Evolutionary conservation across 108 stramenopile species (phyloP).

Genomic region (Ochromonas danica): DNA sequence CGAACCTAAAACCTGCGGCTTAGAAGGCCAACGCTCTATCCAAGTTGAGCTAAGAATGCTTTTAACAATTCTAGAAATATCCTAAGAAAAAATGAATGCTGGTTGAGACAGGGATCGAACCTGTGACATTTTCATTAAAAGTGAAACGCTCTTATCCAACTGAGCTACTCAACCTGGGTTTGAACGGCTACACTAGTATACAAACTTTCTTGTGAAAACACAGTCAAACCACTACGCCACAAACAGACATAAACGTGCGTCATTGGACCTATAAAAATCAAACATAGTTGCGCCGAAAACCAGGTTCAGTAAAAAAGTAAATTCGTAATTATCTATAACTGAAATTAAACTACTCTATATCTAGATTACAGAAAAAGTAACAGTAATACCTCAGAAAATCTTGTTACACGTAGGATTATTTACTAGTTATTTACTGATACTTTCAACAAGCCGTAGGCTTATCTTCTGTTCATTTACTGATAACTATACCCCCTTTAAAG

Average conservation of each 20-base stretch:
- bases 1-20: conserved; percentile 13
- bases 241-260: conserved; percentile 15
- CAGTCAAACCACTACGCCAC: conserved; percentile 13
- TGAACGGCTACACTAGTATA: conserved; percentile 15
- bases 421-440: conserved; percentile 17
- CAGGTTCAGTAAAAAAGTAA: conserved; percentile 17
- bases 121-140: conserved; percentile 17
- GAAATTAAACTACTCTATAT: conserved; percentile 17
- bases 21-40: conserved; percentile 14
- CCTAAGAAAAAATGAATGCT: conserved; percentile 17
- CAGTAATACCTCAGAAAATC: conserved; percentile 16
- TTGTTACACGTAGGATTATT: conserved; percentile 17
- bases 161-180: conserved; percentile 14
- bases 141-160: conserved; percentile 15
- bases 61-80: conserved; percentile 18
- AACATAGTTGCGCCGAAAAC: conserved; percentile 15
- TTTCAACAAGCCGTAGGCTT: conserved; percentile 15
- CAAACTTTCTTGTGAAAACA: conserved; percentile 17
- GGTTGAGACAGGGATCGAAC: conserved; percentile 13
- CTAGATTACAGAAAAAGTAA: conserved; percentile 17
- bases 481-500: conserved; percentile 16
- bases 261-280: conserved; percentile 17
- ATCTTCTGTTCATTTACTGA: conserved; percentile 17
- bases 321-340: conserved; percentile 17
- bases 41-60: conserved; percentile 15